Evolutionary conservation across 805 yeast genomes (phyloP).

Genomic region (Nakazawaea wickerhamii): DNA sequence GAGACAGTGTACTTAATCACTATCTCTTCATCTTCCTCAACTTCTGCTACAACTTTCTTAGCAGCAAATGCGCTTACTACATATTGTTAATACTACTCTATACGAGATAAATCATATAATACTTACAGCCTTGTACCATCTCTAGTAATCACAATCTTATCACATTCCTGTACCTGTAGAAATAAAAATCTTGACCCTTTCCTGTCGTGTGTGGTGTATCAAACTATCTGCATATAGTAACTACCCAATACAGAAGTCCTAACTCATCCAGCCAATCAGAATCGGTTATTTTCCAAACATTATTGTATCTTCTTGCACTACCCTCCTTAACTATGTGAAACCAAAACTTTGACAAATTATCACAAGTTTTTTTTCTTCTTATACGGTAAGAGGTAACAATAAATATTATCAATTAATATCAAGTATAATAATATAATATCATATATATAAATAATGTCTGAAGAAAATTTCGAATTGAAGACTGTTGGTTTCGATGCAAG

Average conservation of each 20-base stretch:
- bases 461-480: conserved; percentile 37
- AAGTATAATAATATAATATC: no score
- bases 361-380: background rate
- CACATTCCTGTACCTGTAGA: no score
- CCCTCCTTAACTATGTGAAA: no score
- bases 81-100: no score
- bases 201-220: no score
- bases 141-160: no score
- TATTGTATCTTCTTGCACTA: background rate
- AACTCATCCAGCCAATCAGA: background rate
- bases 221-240: background rate
- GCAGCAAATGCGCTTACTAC: conserved; percentile 30
- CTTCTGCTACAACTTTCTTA: conserved; percentile 17
- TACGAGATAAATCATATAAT: background rate
- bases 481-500: conserved; percentile 84
- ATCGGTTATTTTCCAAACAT: background rate
- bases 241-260: background rate
- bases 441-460: conserved; percentile 35
- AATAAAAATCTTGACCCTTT: no score
- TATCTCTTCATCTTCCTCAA: conserved; percentile 13
- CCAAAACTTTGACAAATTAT: background rate
- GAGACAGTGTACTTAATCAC: conserved; percentile 5
- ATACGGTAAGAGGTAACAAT: background rate
- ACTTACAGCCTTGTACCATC: conserved; percentile 4
- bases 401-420: background rate